phyloP scores from a whole-genome alignment of 345 rosid species.

The Anastatica hierochuntica region DNA sequence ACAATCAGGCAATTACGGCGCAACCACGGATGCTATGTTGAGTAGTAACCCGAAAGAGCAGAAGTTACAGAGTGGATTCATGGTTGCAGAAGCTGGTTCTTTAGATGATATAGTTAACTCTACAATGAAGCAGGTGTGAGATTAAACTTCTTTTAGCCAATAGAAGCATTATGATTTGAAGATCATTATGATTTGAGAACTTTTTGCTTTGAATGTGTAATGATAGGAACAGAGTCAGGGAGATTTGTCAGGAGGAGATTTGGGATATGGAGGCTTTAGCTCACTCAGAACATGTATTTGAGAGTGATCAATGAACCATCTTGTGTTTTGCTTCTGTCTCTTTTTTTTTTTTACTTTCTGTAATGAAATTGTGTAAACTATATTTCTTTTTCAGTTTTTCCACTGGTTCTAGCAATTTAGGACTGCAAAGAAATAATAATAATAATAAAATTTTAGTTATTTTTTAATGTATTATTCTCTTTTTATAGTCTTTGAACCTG shows the following conservation, averaged over 20 bases:
- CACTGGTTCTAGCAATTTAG: slow-evolving; percentile 23
- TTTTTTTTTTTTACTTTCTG: slow-evolving; percentile 1
- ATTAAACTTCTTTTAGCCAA: too few relatives aligned
- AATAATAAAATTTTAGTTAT: too few relatives aligned
- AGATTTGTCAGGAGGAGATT: slow-evolving; percentile 34
- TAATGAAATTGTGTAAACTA: slow-evolving; percentile 21
- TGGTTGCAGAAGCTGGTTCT: slow-evolving; percentile 41
- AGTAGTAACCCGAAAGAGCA: slow-evolving; percentile 31
- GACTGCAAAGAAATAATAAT: slow-evolving; percentile 1
- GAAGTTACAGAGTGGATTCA: slow-evolving; percentile 36
- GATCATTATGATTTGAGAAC: background rate
- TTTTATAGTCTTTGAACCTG: too few relatives aligned
- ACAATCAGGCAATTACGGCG: slow-evolving; percentile 27
- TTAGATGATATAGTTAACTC: slow-evolving; percentile 57
- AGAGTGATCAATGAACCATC: slow-evolving; percentile 6
- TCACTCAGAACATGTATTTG: slow-evolving; percentile 41
- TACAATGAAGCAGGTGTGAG: slow-evolving; percentile 48
- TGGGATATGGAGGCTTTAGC: slow-evolving; percentile 34
- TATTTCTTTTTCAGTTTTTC: slow-evolving; percentile 1
- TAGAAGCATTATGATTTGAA: slow-evolving; percentile 4
- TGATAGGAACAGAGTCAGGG: slow-evolving; percentile 45
- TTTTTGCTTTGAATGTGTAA: background rate
- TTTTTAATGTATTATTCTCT: too few relatives aligned
- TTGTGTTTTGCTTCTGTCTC: slow-evolving; percentile 19
- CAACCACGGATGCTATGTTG: slow-evolving; percentile 30